Evolutionary conservation across 2,329 filamentous ascomycete species (phyloP).

Genomic region (Meredithiella fracta): DNA sequence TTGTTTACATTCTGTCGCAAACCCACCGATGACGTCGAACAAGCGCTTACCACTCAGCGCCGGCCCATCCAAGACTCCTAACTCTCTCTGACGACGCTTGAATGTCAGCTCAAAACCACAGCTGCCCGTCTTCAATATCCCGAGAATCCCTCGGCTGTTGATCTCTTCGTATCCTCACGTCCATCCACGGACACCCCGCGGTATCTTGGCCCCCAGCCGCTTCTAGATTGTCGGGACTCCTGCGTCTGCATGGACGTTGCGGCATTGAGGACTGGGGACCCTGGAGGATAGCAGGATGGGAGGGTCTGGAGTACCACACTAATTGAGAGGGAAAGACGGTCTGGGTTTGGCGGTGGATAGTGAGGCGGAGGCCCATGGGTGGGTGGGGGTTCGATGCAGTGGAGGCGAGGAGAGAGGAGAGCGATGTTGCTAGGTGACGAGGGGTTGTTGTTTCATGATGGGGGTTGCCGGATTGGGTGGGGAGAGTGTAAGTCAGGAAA

Average conservation of each 20-base stretch:
- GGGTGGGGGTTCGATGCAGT: neutral
- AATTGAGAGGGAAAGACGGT: neutral
- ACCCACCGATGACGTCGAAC: slow-evolving; percentile 1
- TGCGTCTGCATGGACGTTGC: slow-evolving; percentile 4
- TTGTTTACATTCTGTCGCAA: slow-evolving; percentile 4
- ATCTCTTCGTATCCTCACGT: neutral
- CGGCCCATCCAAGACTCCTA: no score
- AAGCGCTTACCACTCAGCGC: neutral
- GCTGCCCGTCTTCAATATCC: neutral
- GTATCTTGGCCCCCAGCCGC: neutral
- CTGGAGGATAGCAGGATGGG: neutral
- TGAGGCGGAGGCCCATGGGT: neutral
- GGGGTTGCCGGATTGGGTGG: no score
- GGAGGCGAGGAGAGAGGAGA: neutral
- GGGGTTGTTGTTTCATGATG: no score
- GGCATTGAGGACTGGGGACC: neutral
- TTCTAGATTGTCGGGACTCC: slow-evolving; percentile 2
- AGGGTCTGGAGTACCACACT: neutral
- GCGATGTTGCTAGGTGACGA: no score
- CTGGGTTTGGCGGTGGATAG: neutral
- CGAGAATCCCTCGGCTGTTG: neutral
- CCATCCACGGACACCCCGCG: neutral
- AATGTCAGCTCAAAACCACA: no score
- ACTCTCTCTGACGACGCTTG: no score
- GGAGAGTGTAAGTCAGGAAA: no score